Evolutionary conservation across 108 stramenopile species (phyloP), one percentile per base, ranked within the genome.

Genomic region (Cyclotella kingstonii): DNA sequence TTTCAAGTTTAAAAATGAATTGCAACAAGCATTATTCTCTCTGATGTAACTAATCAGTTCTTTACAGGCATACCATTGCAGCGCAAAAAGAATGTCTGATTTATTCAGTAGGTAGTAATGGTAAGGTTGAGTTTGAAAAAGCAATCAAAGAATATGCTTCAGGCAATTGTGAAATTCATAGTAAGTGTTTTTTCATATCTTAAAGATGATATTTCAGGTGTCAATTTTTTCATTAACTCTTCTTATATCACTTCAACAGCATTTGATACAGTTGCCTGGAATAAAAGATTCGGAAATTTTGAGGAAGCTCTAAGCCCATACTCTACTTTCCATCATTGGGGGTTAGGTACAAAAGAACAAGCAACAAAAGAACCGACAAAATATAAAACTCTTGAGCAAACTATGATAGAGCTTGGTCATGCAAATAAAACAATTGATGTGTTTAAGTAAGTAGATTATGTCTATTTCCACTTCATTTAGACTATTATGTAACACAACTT

Each of bases 51-150:
- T 75, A 71, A 11, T 36, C 9, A 36, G 36, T 11, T 11, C 11
- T 36, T n/a, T n/a, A n/a, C 36, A 36, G 36, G 0, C 68, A 81
- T 75, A 65, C 72, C 0, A 45, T 81, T 4, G 19, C 44, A 23
- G 51, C 40, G 18, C 52, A 79, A 40, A 68, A 73, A 23, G 70
- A 75, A 28, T 84, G 83, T 22, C 35, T 84, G 10, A 63, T 84
- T 1, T 84, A 84, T 34, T 78, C 77, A 0, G 47, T 84, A 23
- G 82, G 82, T 17, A 58, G 53, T 53, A 83, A 83, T 64, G 83
- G 83, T 7, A 75, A 84, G 9, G 55, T 42, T 21, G 56, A 51
- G 12, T 84, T 84, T 54, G 83, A 84, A 47, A 59, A 73, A 40
- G 81, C 66, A 12, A 58, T 81, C 6, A 69, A 73, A 29, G 77